Evolutionary conservation across 352 stramenopile species (phyloP), one percentile per base, ranked within the genome.

Genomic region (Saprolegnia diclina): DNA sequence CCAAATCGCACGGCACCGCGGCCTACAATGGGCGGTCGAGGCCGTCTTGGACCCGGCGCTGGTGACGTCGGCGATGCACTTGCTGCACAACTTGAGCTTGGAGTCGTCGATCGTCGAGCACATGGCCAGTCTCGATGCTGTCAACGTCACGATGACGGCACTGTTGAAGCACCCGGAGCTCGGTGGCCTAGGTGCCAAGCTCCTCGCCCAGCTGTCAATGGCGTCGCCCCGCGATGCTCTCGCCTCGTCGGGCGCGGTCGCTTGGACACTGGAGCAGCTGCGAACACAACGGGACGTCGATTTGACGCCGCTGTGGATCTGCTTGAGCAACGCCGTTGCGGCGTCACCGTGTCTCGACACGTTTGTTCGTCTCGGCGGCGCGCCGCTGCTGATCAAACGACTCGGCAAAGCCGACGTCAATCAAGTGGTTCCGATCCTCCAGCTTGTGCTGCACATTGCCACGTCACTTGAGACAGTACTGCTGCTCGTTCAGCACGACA

Each of bases 61-160:
- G 14, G 18, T 52, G 18, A 50, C 35, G 7, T 19, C 56, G 14
- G 56, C 56, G 10, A 18, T 40, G 35, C 56, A 64, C 35, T 64
- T 64, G 40, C n/a, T 18, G 9, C 37, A 48, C 56, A 64, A 64
- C 40, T 64, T 26, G 35, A 32, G 35, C 40, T 64, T 14, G 56
- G 50, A 50, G 56, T 11, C 18, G 32, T 38, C 9, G 50, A 21
- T 21, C 56, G 5, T 35, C 29, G 29, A 35, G 56, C 32, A 38
- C 46, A 64, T 64, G 56, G 56, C 35, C 50, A 10, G 56, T 64
- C n/a, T 32, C 46, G 56, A 35, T 52, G 26, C n/a, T 29, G 35
- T 24, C 1, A n/a, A 38, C 18, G 50, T 62, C 10, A 21, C 18
- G 22, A 10, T 24, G 19, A 44, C 10, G 13, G 37, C 3, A 22